Evolutionary conservation across 1,284 basidiomycete species (phyloP), one percentile per base, ranked within the genome.

Genomic region (Fomitopsis betulina): DNA sequence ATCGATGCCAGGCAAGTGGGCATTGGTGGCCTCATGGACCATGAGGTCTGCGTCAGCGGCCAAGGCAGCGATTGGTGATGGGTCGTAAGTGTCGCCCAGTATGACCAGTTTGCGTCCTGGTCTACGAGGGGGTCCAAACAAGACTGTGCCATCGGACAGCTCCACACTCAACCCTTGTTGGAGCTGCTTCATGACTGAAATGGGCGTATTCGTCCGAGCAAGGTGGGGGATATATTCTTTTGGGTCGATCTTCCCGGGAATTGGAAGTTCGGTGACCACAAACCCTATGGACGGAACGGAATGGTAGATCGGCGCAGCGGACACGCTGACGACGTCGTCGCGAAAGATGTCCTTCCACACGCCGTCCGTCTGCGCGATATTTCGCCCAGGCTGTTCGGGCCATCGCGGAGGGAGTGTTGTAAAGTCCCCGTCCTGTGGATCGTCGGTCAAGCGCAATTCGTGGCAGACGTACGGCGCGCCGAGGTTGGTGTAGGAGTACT

Each of bases 1-100:
- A 62, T 88, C 84, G 51, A 87, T 65, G 0, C 78, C 80, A 1
- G 93, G 93, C n/a, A 97, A 79, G 71, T 91, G 85, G 1, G 93
- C 91, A 70, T 96, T 97, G 8, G 95, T 97, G 38, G 93, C 91
- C 75, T 98, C 94, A 68, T 98, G 95, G 23, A 89, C 80, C 53
- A 87, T 76, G 42, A 94, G 61, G 63, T 91, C 86, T 19, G 86
- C 81, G 56, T 81, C 82, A 64, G 71, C 70, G 33, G 87, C 85
- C 9, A 93, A 69, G 8, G 75, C 69, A 27, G 72, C 75, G 54
- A 89, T 85, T 8, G 81, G 77, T 17, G 84, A 86, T 10, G 92
- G 87, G 69, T 94, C 84, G 66, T 81, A 86, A 4, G 92, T 94
- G 67, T 95, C 93, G 1, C 93, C 93, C 35, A 94, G 76, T 56